Base-by-base conservation (phyloP, 805 yeast genomes). In the Pichia thaimueangensis region DNA sequence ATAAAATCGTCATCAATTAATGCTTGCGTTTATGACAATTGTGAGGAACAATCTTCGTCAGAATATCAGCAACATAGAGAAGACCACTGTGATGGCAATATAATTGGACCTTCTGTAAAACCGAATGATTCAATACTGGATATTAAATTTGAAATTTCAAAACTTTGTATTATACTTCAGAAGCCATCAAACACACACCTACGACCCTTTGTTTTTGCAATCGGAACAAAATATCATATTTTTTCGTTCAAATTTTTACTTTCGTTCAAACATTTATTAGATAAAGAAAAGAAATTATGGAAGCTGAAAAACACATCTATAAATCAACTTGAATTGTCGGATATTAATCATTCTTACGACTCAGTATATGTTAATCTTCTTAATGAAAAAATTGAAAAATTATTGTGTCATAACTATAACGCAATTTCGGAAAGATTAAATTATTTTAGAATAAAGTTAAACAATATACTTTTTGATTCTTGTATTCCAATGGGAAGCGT, bases 371-470 rank as follows among this genome's bases (percentile, higher is more conserved):
- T n/a, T n/a, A n/a, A n/a, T n/a, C n/a, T n/a, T n/a, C n/a, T n/a
- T n/a, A n/a, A n/a, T n/a, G n/a, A n/a, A n/a, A n/a, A n/a, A n/a
- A 25, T 45, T 23, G 39, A 45, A 8, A 15, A 20, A 2, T 27
- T 43, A n/a, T 27, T 48, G 11, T 24, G 24, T 7, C 35, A 42
- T 4, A 35, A 47, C 11, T 45, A 35, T 25, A 35, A 43, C 35
- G 50, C 49, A 4, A 24, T 51, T 9, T 27, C 37, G 2, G 55
- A 51, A 35, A 37, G 55, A 13, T 16, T 51, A 5, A n/a, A 28
- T 20, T 45, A 27, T 17, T 51, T 51, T 27, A 45, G 44, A 33
- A 19, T 22, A 8, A 16, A 38, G 11, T 35, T 51, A 10, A 48
- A 48, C 33, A 24, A 28, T 2, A 10, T 48, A 10, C 19, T 47